Evolutionary conservation across 164 flowering plant genomes (phyloP), one percentile per base, ranked within the genome.

Genomic region (Magnolia kwangsiensis): DNA sequence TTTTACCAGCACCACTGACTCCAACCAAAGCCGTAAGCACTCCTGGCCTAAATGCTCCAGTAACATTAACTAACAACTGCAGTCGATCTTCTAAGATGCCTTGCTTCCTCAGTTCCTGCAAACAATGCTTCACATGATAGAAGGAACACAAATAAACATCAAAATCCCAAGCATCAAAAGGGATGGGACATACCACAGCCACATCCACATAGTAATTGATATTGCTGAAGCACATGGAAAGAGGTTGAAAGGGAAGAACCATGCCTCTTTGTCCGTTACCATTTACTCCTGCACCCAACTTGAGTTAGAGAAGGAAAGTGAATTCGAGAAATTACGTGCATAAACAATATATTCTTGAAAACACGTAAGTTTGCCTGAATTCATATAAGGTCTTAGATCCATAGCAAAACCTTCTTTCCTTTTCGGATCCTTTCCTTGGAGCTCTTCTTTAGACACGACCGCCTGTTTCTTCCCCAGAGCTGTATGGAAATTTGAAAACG

Each of bases 1-100:
- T 96, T 87, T 96, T 96, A 69, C 99, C 99, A 78, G 99, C 99
- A 82, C 99, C 99, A 85, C 98, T 94, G 13, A 91, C 93, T 81
- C 99, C 99, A 58, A 94, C 97, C 83, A 96, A 81, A 73, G 99
- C 99, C 74, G 99, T 96, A 31, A 96, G 95, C 67, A 94, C 92
- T 50, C 98, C 98, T 16, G 99, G 98, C 80, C 93, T 91, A 78
- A 96, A 96, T 76, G 98, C 93, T 80, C 98, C 99, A 78, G 97
- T 92, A 59, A 96, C 88, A 88, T 96, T 85, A 76, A 88, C 85
- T 78, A 96, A 79, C 82, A 96, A 75, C 83, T 91, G 98, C 85
- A 96, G 75, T 79, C 83, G 89, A 27, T 92, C 98, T 81, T 92
- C 96, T 67, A 74, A 19, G 76, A 96, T 75, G 72, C 99, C 99